Percentiles rank a stretch among this genome's conserved stretches.
Conservation (phyloP, 805 yeast genomes). For the Geotrichum ghanense region DNA sequence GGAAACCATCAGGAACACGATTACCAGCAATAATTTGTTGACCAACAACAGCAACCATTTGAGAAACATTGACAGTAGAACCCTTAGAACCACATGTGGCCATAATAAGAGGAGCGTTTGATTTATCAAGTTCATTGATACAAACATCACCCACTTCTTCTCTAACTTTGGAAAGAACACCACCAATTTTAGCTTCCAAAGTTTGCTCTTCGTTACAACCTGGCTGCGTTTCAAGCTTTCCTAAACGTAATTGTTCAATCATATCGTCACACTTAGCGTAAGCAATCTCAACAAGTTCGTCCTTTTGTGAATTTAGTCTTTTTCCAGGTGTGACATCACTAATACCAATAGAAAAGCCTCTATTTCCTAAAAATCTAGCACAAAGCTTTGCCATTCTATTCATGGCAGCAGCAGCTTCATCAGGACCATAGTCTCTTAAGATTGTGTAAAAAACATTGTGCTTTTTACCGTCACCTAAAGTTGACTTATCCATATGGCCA, state of each 20-base stretch:
- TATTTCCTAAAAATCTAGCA: constrained; percentile 86
- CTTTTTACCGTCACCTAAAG: constrained; percentile 96
- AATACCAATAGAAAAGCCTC: constrained; percentile 96
- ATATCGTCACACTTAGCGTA: constrained; percentile 85
- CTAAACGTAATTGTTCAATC: constrained; percentile 64
- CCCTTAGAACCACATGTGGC: constrained; percentile 99
- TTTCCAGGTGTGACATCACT: constrained; percentile 92
- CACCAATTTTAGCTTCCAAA: constrained; percentile 94
- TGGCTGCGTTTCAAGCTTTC: constrained; percentile 93
- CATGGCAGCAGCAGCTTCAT: constrained; percentile 92
- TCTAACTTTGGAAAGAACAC: constrained; percentile 89
- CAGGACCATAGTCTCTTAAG: constrained; percentile 91
- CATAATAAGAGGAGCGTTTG: constrained; percentile 96
- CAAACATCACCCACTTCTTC: constrained; percentile 99
- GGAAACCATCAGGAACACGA: constrained; percentile 99
- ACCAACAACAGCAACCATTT: constrained; percentile 99
- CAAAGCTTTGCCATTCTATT: constrained; percentile 98
- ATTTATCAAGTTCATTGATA: constrained; percentile 76
- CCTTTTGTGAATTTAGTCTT: constrained; percentile 66
- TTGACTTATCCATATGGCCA: constrained; percentile 95
- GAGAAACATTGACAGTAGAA: constrained; percentile 93
- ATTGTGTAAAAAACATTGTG: constrained; percentile 94
- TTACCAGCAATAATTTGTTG: constrained; percentile 98
- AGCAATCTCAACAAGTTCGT: constrained; percentile 80
- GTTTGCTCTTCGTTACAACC: constrained; percentile 99